A percentile compares a stretch with the other conserved stretches of the same genome.
Conservation (phyloP, 805 yeast species). For the Metschnikowia cubensis region DNA sequence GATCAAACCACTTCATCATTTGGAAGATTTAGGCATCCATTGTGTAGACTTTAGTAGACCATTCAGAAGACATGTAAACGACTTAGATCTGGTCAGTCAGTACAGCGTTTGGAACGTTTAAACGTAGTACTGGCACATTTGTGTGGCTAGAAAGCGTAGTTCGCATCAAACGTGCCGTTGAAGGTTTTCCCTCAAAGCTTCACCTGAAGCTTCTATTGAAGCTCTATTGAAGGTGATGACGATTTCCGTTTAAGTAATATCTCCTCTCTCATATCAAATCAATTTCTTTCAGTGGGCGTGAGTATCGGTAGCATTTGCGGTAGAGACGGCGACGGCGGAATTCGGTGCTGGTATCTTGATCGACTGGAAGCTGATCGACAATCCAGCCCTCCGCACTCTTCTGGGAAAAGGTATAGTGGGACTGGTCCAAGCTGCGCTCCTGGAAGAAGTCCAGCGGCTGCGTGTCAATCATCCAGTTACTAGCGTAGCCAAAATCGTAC, state of each 20-base stretch:
- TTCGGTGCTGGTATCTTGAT: slow-evolving; percentile 36
- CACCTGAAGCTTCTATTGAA: too few relatives aligned
- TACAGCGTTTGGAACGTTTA: too few relatives aligned
- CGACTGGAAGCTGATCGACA: slow-evolving; percentile 32
- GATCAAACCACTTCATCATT: too few relatives aligned
- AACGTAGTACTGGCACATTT: too few relatives aligned
- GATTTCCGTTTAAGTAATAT: neutral
- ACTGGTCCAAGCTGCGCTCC: slow-evolving; percentile 33
- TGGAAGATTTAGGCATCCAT: too few relatives aligned
- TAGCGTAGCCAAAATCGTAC: slow-evolving; percentile 49
- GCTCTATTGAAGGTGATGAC: too few relatives aligned
- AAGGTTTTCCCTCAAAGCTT: too few relatives aligned
- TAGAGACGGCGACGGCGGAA: slow-evolving; percentile 57
- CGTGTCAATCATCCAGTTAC: slow-evolving; percentile 63
- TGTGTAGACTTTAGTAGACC: too few relatives aligned
- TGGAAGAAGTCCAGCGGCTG: slow-evolving; percentile 50
- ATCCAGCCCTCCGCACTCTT: slow-evolving; percentile 49
- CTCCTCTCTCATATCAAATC: neutral
- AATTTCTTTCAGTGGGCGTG: slow-evolving; percentile 13
- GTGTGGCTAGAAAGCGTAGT: too few relatives aligned
- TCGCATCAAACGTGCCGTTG: too few relatives aligned
- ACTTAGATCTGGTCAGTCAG: too few relatives aligned
- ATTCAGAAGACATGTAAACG: too few relatives aligned
- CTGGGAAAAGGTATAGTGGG: slow-evolving; percentile 22
- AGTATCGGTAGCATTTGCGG: slow-evolving; percentile 49